These are phyloP conservation scores for Dothistroma septosporum DNA, from an alignment of 2,329 filamentous ascomycete species.

Conservation along the genomic window DNA sequence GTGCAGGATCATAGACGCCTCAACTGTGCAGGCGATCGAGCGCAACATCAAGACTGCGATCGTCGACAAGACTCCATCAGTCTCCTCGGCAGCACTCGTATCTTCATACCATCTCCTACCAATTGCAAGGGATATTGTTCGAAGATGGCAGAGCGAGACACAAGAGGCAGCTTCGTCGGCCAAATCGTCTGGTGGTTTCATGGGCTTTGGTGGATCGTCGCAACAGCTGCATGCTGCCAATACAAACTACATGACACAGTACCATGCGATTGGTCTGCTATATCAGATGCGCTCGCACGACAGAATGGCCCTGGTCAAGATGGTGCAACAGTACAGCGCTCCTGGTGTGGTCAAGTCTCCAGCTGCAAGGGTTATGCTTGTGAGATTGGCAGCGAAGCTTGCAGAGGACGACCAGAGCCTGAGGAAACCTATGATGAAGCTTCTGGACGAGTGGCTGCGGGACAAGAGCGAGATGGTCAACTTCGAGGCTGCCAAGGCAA, in stretches of 20 bases:
- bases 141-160: constrained; percentile 97
- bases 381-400: constrained; percentile 85
- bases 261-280: constrained; percentile 93
- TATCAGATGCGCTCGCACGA: constrained; percentile 98
- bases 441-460: constrained; percentile 91
- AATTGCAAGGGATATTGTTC: constrained; percentile 89
- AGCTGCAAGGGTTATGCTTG: constrained; percentile 85
- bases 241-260: constrained; percentile 96
- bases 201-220: constrained; percentile 82
- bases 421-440: constrained; percentile 92
- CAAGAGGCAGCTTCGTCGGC: constrained; percentile 89
- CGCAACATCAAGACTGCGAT: constrained; percentile 98
- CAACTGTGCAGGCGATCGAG: constrained; percentile 95
- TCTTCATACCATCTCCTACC: constrained; percentile 97
- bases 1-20: constrained; percentile 94
- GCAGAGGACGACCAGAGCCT: constrained; percentile 88
- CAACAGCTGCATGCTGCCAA: constrained; percentile 67
- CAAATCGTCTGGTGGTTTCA: constrained; percentile 86
- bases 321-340: constrained; percentile 98
- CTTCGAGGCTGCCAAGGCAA: constrained; percentile 97
- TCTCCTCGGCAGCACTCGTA: constrained; percentile 90
- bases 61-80: constrained; percentile 96
- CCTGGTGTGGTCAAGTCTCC: constrained; percentile 92
- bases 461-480: constrained; percentile 99
- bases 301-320: constrained; percentile 97